Evolutionary conservation across 2,329 filamentous ascomycete species (phyloP), one percentile per base, ranked within the genome.

Genomic region (Aureobasidium leucospermi): DNA sequence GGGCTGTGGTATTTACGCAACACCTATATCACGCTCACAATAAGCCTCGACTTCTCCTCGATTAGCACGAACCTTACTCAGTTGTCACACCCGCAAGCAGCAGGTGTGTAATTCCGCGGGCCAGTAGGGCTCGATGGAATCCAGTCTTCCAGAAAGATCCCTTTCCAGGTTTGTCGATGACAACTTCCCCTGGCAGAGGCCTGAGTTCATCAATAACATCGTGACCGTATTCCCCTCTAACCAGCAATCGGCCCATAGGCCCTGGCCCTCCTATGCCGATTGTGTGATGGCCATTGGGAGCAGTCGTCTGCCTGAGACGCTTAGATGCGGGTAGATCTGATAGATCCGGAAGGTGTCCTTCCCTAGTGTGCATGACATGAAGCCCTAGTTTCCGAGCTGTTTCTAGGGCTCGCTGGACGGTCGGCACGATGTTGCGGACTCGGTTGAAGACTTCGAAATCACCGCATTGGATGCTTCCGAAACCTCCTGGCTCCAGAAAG

Each of bases 101-200:
- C 1, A 85, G 68, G 68, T 85, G 81, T 2, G 81, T 85, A 59
- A 85, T 79, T 0, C 78, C 81, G 63, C 77, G 73, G 28, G 80
- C 78, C 61, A 82, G 74, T 48, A 85, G 70, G 23, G 75, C 73
- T 60, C 81, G 76, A 63, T 83, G 74, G 6, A 85, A 70, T 29
- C 71, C 71, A 0, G 82, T 85, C 36, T 79, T 77, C 79, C 80
- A 85, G 65, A 83, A 85, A 2, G 79, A 78, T 13, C 82, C 81
- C 66, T 84, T 84, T 8, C 81, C 81, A 2, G 79, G 78, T 68
- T 83, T 84, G 67, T 84, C 81, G 46, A 85, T 78, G 3, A 84
- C 75, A 1, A 77, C 69, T 67, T 84, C 81, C 13, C 76, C 76
- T 2, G 79, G 76, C 38, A 75, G 64, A 1, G 81, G 80, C 49